Percentiles rank a stretch among this genome's conserved stretches.
These are phyloP conservation scores for Spizellomyces sp. DNA, from an alignment of 192 early-diverging fungal genomes.

Conservation along the genomic window DNA sequence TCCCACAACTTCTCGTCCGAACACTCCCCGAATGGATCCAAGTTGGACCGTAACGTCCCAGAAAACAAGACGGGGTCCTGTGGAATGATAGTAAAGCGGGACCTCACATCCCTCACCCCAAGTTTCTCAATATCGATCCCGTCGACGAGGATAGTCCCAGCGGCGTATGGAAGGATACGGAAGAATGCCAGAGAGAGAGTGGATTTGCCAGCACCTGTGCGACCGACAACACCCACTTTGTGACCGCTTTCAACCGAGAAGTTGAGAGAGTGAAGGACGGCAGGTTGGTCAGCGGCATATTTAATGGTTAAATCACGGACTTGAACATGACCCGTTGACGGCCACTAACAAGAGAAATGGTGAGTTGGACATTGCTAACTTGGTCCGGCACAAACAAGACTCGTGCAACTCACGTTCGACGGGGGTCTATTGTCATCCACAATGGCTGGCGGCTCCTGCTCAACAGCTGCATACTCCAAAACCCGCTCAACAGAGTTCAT, in stretches of 20 bases:
- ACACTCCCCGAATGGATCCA: slow-evolving; percentile 56
- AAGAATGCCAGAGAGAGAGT: slow-evolving; percentile 71
- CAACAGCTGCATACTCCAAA: slow-evolving; percentile 77
- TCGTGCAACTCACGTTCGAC: neutral
- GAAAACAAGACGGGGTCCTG: slow-evolving; percentile 63
- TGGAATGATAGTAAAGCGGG: slow-evolving; percentile 65
- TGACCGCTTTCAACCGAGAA: slow-evolving; percentile 45
- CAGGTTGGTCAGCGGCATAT: slow-evolving; percentile 74
- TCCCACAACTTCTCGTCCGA: slow-evolving; percentile 49
- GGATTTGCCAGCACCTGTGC: slow-evolving; percentile 54
- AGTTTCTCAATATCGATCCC: slow-evolving; percentile 67
- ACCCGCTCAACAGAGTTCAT: slow-evolving; percentile 76
- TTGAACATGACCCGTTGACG: slow-evolving; percentile 67
- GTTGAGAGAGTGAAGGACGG: slow-evolving; percentile 50
- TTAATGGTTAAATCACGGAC: slow-evolving; percentile 69
- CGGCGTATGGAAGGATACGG: slow-evolving; percentile 68
- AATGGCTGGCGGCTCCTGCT: slow-evolving; percentile 77
- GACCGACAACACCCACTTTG: slow-evolving; percentile 63
- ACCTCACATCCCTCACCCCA: slow-evolving; percentile 68
- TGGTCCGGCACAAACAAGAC: slow-evolving; percentile 3
- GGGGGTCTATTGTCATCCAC: slow-evolving; percentile 45
- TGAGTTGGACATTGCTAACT: neutral
- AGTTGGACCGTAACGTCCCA: slow-evolving; percentile 51
- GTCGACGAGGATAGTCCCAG: slow-evolving; percentile 72
- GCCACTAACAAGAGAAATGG: too few species aligned